Evolutionary conservation across 495 filamentous ascomycete species (phyloP), one percentile per base, ranked within the genome.

Genomic region (Neohortaea acidophila): DNA sequence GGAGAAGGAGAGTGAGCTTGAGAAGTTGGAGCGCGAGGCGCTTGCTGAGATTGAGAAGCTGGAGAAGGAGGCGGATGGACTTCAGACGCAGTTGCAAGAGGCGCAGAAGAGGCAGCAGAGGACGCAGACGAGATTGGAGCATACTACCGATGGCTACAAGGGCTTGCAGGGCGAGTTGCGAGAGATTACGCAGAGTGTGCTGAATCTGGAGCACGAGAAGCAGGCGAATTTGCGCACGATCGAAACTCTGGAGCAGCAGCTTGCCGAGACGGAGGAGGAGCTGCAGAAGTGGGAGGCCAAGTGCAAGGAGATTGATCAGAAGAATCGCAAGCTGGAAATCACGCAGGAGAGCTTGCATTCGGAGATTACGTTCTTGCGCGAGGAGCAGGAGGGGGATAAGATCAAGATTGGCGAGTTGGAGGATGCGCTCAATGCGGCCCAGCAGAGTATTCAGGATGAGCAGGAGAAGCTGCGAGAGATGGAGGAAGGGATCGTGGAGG

Each of bases 321-420:
- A 94, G 61, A 75, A 78, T 22, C 76, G 91, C 49, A 69, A 85
- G 27, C 65, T 94, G 9, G 78, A 76, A 7, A 81, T 97, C 34
- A 85, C 96, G 58, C 76, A 84, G 36, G 89, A 97, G 61, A 89
- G 81, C 3, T 77, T 77, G 42, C 86, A 94, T 53, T 78, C 77
- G 34, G 89, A 97, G 59, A 92, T 96, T 55, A 73, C 79, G 0
- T 97, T 97, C 72, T 55, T 97, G 19, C 75, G 91, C 4, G 91
- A 97, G 52, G 89, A 97, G 62, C 89, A 96, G 63, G 89, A 97
- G 57, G 76, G 71, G 24, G 91, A 97, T 58, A 97, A 96, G 69
- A 94, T 97, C 53, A 84, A 84, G 57, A 97, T 96, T 47, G 84
- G 89, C 15, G 82, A 94, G 47, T 64, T 96, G 3, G 84, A 94